Evolutionary conservation across 1,139 yeast species (phyloP).

Genomic region (Sugiyamaella novakii): DNA sequence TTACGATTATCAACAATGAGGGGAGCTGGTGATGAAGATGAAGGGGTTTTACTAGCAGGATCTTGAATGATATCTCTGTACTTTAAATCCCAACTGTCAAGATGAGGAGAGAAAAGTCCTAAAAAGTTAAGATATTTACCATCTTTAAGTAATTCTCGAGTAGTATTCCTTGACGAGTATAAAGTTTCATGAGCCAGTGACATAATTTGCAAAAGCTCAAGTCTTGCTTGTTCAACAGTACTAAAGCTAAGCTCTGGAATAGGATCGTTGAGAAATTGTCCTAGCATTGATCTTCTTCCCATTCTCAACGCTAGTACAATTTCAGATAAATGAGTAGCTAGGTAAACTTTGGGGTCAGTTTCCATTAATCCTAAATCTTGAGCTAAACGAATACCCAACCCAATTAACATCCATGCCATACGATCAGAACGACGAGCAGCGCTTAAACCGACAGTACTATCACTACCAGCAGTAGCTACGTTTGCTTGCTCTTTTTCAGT

Average conservation of each 20-base stretch:
- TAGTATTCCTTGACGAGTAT: constrained; percentile 51
- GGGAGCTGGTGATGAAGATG: constrained; percentile 30
- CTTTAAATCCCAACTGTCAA: constrained; percentile 75
- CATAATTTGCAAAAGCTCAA: constrained; percentile 76
- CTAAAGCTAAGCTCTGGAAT: constrained; percentile 53
- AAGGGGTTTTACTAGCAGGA: constrained; percentile 3
- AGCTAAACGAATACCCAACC: constrained; percentile 81
- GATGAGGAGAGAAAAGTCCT: constrained; percentile 70
- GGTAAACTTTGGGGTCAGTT: constrained; percentile 67
- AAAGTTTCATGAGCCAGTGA: constrained; percentile 82
- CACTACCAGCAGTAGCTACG: constrained; percentile 33
- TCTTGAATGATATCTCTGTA: constrained; percentile 59
- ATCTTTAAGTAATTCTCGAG: constrained; percentile 45
- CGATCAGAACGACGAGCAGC: constrained; percentile 86
- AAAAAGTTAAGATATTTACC: constrained; percentile 70
- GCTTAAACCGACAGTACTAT: constrained; percentile 67
- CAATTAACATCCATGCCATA: constrained; percentile 93
- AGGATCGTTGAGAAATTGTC: constrained; percentile 38
- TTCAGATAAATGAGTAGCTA: constrained; percentile 85
- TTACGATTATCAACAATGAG: constrained; percentile 40
- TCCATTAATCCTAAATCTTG: constrained; percentile 85
- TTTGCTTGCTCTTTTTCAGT: constrained; percentile 29
- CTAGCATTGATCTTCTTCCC: constrained; percentile 43
- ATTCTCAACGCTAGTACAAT: constrained; percentile 49
- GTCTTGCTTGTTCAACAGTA: constrained; percentile 69